A percentile compares a stretch with the other conserved stretches of the same genome.
Conservation (phyloP, 2,329 filamentous ascomycete species). For the Aspergillus ibericus region DNA sequence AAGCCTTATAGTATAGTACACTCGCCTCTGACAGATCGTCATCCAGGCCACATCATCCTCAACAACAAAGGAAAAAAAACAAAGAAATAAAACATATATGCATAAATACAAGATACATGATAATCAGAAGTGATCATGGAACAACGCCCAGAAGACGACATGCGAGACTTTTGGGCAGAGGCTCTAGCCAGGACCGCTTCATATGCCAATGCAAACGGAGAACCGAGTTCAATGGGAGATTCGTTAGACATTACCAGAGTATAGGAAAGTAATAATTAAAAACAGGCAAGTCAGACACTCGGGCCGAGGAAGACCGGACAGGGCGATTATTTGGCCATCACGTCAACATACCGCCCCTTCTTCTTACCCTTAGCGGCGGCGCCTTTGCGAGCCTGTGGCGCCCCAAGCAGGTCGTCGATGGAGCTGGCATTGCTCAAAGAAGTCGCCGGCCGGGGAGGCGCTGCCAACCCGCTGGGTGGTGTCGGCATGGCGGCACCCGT, state of each 20-base stretch:
- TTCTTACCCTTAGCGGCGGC: conserved; percentile 67
- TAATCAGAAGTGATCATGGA: conserved; percentile 6
- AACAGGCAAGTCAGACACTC: conserved; percentile 1
- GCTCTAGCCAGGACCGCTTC: conserved; percentile 11
- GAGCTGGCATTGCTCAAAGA: conserved; percentile 89
- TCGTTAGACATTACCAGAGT: conserved; percentile 10
- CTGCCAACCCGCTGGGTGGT: conserved; percentile 38
- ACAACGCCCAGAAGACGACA: conserved; percentile 8
- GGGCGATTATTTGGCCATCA: conserved; percentile 70
- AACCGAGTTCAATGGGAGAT: conserved; percentile 1
- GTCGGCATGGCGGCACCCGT: conserved; percentile 36
- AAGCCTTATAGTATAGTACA: background rate
- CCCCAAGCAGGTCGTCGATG: conserved; percentile 87
- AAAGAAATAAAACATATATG: conserved; percentile 6
- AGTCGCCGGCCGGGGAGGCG: conserved; percentile 68
- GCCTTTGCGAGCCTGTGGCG: conserved; percentile 68
- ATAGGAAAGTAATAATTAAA: conserved; percentile 11
- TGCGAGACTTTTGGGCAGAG: conserved; percentile 14
- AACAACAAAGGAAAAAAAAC: background rate
- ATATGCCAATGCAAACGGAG: conserved; percentile 3
- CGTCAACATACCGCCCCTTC: conserved; percentile 91
- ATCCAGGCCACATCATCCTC: background rate
- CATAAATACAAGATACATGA: conserved; percentile 12
- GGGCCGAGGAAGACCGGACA: background rate
- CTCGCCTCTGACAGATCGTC: background rate